Evolutionary conservation across 192 early-diverging fungal species (phyloP).

Genomic region (Thoreauomyces humboldtii): DNA sequence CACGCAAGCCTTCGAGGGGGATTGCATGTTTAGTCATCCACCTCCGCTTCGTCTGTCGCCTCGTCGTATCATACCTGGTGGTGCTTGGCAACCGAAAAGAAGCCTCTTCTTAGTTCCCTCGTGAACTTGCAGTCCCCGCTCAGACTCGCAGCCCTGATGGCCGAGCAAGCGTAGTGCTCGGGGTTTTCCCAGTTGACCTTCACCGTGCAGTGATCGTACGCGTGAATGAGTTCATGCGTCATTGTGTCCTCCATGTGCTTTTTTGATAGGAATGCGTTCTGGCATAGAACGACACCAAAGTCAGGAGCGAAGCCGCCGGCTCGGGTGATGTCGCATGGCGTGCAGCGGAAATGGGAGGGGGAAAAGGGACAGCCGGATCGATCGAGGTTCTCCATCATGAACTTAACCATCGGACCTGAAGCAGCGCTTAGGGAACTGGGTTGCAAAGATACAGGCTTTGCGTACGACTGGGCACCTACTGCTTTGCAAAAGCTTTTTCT

Average conservation of each 20-base stretch:
- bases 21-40: no score
- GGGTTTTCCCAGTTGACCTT: conserved; percentile 47
- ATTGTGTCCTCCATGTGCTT: conserved; percentile 88
- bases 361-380: conserved; percentile 63
- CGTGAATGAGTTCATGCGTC: conserved; percentile 78
- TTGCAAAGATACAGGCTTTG: no score
- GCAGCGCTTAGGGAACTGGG: background rate
- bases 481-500: conserved; percentile 68
- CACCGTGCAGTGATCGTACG: conserved; percentile 51
- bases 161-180: conserved; percentile 52
- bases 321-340: conserved; percentile 75
- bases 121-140: conserved; percentile 50
- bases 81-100: conserved; percentile 44
- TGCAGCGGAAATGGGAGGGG: conserved; percentile 69
- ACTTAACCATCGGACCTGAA: conserved; percentile 74
- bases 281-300: conserved; percentile 82
- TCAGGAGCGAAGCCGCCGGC: conserved; percentile 86
- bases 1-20: conserved; percentile 67
- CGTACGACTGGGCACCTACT: no score
- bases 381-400: conserved; percentile 79
- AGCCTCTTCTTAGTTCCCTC: conserved; percentile 41
- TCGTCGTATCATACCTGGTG: conserved; percentile 39
- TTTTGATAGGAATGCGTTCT: conserved; percentile 76
- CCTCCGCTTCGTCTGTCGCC: no score
- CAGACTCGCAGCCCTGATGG: conserved; percentile 49